phyloP scores from a whole-genome alignment of 2,329 filamentous ascomycete species.

The Monosporascus sp. region DNA sequence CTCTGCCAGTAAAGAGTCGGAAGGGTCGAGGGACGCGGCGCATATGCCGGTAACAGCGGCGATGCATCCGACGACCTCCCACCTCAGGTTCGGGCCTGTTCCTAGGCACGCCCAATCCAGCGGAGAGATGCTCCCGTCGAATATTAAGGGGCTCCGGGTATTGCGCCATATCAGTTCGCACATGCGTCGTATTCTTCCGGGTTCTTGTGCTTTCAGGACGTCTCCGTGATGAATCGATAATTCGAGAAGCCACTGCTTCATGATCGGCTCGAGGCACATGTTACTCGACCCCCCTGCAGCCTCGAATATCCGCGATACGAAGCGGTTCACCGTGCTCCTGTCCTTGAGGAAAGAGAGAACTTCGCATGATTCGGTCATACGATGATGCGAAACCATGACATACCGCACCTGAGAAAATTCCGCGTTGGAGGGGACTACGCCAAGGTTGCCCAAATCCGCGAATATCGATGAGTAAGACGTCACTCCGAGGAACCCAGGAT shows the following conservation, averaged over 20 bases:
- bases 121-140: slow-evolving; percentile 22
- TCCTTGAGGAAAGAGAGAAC: slow-evolving; percentile 27
- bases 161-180: slow-evolving; percentile 29
- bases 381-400: slow-evolving; percentile 23
- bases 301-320: slow-evolving; percentile 24
- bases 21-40: slow-evolving; percentile 19
- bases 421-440: slow-evolving; percentile 17
- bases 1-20: slow-evolving; percentile 21
- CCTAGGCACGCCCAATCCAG: slow-evolving; percentile 21
- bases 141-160: slow-evolving; percentile 22
- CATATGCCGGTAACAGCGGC: slow-evolving; percentile 23
- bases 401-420: slow-evolving; percentile 17
- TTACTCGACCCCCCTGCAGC: slow-evolving; percentile 20
- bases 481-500: slow-evolving; percentile 25
- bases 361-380: slow-evolving; percentile 25
- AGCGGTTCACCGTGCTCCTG: slow-evolving; percentile 20
- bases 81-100: slow-evolving; percentile 26
- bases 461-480: slow-evolving; percentile 27
- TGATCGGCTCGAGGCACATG: slow-evolving; percentile 22
- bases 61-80: slow-evolving; percentile 30
- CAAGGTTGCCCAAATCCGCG: slow-evolving; percentile 22
- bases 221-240: slow-evolving; percentile 22
- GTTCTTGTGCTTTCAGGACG: slow-evolving; percentile 24
- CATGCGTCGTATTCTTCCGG: slow-evolving; percentile 25
- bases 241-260: slow-evolving; percentile 27